Conservation (phyloP, 257 asterid species). For the Perilla frutescens region DNA sequence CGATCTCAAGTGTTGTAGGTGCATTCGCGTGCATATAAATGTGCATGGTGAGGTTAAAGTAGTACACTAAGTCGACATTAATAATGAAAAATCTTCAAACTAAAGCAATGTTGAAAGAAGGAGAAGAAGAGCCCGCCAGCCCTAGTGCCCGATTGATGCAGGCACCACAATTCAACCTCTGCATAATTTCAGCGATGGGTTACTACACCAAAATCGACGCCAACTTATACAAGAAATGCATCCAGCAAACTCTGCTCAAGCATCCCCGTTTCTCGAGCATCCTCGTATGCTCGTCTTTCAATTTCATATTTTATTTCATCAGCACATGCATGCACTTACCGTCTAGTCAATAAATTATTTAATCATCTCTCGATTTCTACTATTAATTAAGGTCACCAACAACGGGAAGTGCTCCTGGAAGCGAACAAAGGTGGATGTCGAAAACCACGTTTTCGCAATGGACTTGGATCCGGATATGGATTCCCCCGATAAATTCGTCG, state of each 20-base stretch:
- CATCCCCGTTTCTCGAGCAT: conserved; percentile 60
- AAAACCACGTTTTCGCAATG: conserved; percentile 37
- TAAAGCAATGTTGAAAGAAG: conserved; percentile 2
- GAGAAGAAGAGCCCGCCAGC: conserved; percentile 50
- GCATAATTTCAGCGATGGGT: conserved; percentile 45
- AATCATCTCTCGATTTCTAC: too few relatives aligned
- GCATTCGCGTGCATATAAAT: too few relatives aligned
- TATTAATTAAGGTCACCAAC: neutral
- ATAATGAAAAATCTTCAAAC: neutral
- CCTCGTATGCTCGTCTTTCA: conserved; percentile 29
- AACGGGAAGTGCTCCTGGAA: conserved; percentile 41
- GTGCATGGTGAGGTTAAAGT: too few relatives aligned
- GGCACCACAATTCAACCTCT: conserved; percentile 33
- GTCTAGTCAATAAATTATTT: too few relatives aligned
- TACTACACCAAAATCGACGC: conserved; percentile 39
- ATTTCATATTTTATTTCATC: neutral
- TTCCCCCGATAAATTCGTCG: conserved; percentile 40
- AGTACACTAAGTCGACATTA: too few relatives aligned
- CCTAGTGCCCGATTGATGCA: conserved; percentile 53
- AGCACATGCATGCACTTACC: neutral
- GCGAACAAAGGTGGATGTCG: conserved; percentile 37
- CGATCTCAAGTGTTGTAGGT: too few relatives aligned
- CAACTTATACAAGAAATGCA: conserved; percentile 33
- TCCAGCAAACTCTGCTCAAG: conserved; percentile 37
- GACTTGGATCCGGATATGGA: conserved; percentile 44